These are phyloP conservation scores for Exsudoporus floridanus DNA, from an alignment of 1,284 basidiomycete genomes.

Conservation along the genomic window DNA sequence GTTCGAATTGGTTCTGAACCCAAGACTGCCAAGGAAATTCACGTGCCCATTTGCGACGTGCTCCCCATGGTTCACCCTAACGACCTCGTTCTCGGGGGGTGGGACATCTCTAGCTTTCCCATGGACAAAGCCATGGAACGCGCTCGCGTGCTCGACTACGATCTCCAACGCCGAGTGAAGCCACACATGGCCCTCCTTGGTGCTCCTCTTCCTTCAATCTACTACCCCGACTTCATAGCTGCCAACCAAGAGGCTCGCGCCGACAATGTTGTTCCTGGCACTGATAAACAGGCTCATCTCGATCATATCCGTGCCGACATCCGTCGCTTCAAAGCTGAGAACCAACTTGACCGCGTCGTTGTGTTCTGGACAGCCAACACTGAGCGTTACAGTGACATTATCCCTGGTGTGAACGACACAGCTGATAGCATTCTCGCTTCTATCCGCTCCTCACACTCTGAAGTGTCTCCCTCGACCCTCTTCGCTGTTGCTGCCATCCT, in stretches of 20 bases:
- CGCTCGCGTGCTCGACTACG: conserved; percentile 93
- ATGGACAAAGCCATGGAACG: conserved; percentile 95
- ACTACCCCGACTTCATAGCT: conserved; percentile 95
- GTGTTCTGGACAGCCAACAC: conserved; percentile 99
- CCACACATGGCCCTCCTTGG: conserved; percentile 83
- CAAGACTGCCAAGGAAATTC: conserved; percentile 84
- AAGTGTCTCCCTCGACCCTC: conserved; percentile 93
- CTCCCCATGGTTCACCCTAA: conserved; percentile 99
- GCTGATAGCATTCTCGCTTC: conserved; percentile 84
- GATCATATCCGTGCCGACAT: conserved; percentile 93
- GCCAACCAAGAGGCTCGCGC: conserved; percentile 97
- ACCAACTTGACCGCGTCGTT: conserved; percentile 84
- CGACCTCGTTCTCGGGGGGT: conserved; percentile 96
- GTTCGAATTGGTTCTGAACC: conserved; percentile 88
- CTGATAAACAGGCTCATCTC: conserved; percentile 88
- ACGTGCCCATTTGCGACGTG: conserved; percentile 91
- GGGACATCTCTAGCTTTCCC: conserved; percentile 89
- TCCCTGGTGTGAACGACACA: conserved; percentile 95
- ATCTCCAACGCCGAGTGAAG: conserved; percentile 93
- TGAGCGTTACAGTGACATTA: conserved; percentile 94
- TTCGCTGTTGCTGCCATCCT: conserved; percentile 97
- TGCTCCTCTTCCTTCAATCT: conserved; percentile 91
- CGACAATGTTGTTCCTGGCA: conserved; percentile 86
- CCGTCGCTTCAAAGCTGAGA: conserved; percentile 85
- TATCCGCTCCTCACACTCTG: conserved; percentile 84